A percentile compares a stretch with the other conserved stretches of the same genome.
Evolutionary conservation across 2,329 filamentous ascomycete species (phyloP).

Genomic region (Talaromyces piceae): DNA sequence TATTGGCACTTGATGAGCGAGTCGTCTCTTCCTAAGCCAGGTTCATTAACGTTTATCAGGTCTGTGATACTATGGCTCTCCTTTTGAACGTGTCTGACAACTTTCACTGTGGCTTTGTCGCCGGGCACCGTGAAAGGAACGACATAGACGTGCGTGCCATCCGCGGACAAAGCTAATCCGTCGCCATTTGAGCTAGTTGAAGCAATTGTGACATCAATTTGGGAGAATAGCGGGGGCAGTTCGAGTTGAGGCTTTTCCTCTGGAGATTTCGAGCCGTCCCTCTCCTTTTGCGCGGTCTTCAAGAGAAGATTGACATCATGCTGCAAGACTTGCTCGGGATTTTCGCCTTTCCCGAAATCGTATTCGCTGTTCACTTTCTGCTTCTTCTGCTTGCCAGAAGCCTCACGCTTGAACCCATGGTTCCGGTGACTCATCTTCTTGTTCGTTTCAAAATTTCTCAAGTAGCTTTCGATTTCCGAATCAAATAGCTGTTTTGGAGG

Average conservation of each 20-base stretch:
- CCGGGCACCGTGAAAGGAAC: constrained; percentile 85
- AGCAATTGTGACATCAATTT: constrained; percentile 74
- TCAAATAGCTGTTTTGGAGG: background rate
- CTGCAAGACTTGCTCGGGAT: constrained; percentile 59
- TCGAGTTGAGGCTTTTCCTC: constrained; percentile 17
- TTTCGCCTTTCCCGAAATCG: constrained; percentile 49
- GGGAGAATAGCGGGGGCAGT: constrained; percentile 60
- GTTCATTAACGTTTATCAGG: constrained; percentile 67
- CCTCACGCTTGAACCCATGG: constrained; percentile 13
- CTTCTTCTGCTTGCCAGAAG: constrained; percentile 26
- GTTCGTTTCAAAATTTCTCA: constrained; percentile 3
- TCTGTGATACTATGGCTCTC: constrained; percentile 71
- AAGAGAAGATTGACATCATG: constrained; percentile 50
- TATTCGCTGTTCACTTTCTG: constrained; percentile 47
- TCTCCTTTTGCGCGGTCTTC: constrained; percentile 17
- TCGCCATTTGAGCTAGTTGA: constrained; percentile 88
- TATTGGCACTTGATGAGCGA: constrained; percentile 73
- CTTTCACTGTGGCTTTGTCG: constrained; percentile 69
- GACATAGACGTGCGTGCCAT: constrained; percentile 66
- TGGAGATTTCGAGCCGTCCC: constrained; percentile 13
- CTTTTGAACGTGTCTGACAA: constrained; percentile 61
- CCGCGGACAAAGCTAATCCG: constrained; percentile 67
- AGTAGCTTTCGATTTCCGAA: background rate
- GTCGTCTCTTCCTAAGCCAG: constrained; percentile 71
- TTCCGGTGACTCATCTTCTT: constrained; percentile 18